Conservation (phyloP, 768 basidiomycete genomes). For the Suillus alpinus region DNA sequence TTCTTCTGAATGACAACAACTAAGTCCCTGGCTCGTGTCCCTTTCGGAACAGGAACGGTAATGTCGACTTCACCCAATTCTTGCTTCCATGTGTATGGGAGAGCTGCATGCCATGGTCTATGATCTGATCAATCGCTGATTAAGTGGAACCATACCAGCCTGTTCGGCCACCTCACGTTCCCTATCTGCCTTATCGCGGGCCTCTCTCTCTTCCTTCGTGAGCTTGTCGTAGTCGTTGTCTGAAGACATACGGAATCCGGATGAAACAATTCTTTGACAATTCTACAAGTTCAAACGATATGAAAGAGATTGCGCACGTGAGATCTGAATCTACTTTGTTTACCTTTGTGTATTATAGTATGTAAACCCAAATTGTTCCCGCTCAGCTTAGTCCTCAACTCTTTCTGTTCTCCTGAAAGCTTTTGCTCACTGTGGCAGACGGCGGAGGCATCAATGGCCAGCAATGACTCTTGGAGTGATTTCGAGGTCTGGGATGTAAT, state of each 20-base stretch:
- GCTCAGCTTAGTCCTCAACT: conserved; percentile 5
- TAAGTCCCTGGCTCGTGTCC: conserved; percentile 80
- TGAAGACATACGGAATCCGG: conserved; percentile 33
- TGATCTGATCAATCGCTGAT: conserved; percentile 20
- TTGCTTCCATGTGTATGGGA: conserved; percentile 93
- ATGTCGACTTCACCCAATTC: conserved; percentile 86
- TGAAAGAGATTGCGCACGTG: conserved; percentile 28
- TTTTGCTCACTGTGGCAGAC: conserved; percentile 6
- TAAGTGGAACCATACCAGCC: conserved; percentile 56
- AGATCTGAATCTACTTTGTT: conserved; percentile 22
- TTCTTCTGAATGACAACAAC: conserved; percentile 74
- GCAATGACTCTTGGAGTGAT: conserved; percentile 61
- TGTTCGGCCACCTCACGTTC: conserved; percentile 77
- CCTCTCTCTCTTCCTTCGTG: conserved; percentile 71
- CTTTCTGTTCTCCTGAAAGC: conserved; percentile 11
- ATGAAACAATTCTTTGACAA: conserved; percentile 9
- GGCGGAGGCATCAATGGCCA: conserved; percentile 48
- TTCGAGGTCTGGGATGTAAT: conserved; percentile 56
- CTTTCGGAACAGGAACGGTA: conserved; percentile 78
- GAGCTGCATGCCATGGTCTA: conserved; percentile 41
- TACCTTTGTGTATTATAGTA: conserved; percentile 29
- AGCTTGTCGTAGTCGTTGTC: conserved; percentile 72
- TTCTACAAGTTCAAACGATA: conserved; percentile 6
- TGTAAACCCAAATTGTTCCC: conserved; percentile 19
- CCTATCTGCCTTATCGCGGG: conserved; percentile 64